Evolutionary conservation across 495 filamentous ascomycete species (phyloP).

Genomic region (Neurospora terricola): DNA sequence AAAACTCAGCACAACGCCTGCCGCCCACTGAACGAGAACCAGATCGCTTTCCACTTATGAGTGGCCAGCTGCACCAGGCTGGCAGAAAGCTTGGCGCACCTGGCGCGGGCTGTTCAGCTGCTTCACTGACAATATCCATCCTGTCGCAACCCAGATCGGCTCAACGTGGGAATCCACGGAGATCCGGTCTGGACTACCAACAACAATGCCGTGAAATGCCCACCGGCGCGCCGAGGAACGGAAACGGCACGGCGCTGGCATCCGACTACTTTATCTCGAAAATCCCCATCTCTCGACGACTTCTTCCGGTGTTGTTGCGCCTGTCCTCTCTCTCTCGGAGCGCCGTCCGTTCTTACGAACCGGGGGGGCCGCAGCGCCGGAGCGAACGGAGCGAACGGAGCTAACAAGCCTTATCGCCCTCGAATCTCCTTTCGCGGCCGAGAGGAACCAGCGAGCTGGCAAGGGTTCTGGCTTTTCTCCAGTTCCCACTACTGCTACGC

Average conservation of each 20-base stretch:
- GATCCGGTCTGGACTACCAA: neutral
- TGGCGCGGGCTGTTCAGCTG: neutral
- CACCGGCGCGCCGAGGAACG: neutral
- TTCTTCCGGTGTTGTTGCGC: neutral
- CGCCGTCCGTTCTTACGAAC: neutral
- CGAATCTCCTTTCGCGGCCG: constrained; percentile 25
- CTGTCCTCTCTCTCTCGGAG: neutral
- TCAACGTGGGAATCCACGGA: neutral
- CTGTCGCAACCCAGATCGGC: neutral
- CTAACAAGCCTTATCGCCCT: constrained; percentile 22
- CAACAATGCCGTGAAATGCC: neutral
- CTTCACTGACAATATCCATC: neutral
- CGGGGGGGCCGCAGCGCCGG: neutral
- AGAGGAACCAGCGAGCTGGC: constrained; percentile 4
- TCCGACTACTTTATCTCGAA: neutral
- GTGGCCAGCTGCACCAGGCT: neutral
- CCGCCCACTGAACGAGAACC: neutral
- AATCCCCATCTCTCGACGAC: neutral
- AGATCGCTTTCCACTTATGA: too few relatives aligned
- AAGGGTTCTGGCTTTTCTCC: neutral
- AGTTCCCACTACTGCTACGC: neutral
- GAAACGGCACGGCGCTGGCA: neutral
- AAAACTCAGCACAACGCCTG: neutral
- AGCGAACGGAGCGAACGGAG: constrained; percentile 11
- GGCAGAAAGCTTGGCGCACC: neutral